Percentiles rank a stretch among this genome's conserved stretches.
Conservation (phyloP, 2,329 filamentous ascomycete genomes). For the Penicillium rolfsii region DNA sequence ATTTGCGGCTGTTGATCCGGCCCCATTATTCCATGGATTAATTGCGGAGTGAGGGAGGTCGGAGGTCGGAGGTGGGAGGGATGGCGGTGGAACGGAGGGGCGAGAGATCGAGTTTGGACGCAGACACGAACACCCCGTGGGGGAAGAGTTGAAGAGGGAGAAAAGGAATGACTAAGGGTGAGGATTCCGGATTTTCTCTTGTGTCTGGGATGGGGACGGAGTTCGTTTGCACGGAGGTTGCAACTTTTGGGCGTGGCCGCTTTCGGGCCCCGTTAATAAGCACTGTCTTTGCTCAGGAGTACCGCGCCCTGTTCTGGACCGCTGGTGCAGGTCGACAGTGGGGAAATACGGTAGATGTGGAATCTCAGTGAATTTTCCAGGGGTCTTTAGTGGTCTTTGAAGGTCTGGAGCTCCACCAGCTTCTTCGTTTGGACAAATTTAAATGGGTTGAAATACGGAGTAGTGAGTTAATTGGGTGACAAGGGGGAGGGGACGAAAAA, state of each 20-base stretch:
- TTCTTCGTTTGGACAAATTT: not conserved
- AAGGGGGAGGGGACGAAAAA: not conserved
- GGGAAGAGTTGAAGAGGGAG: constrained; percentile 26
- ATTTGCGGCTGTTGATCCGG: constrained; percentile 53
- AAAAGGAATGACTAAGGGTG: constrained; percentile 44
- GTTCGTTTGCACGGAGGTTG: constrained; percentile 13
- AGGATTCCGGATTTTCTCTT: constrained; percentile 19
- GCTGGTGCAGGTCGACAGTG: not conserved
- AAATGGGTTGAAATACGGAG: not conserved
- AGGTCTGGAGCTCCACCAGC: constrained; percentile 6
- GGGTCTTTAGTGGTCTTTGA: constrained; percentile 2
- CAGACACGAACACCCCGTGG: constrained; percentile 15
- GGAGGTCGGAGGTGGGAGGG: constrained; percentile 11
- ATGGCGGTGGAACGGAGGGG: constrained; percentile 16
- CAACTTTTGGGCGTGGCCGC: constrained; percentile 21
- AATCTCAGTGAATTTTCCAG: constrained; percentile 11
- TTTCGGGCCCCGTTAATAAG: constrained; percentile 29
- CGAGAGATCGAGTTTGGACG: constrained; percentile 11
- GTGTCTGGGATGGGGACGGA: not conserved
- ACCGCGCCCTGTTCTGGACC: constrained; percentile 13
- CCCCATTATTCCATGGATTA: constrained; percentile 46
- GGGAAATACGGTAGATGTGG: not conserved
- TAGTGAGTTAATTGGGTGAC: not conserved
- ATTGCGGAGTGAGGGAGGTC: constrained; percentile 20
- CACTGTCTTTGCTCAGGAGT: constrained; percentile 13